Base-by-base conservation (phyloP, 2,329 filamentous ascomycete genomes). In the Sarocladium strictum region DNA sequence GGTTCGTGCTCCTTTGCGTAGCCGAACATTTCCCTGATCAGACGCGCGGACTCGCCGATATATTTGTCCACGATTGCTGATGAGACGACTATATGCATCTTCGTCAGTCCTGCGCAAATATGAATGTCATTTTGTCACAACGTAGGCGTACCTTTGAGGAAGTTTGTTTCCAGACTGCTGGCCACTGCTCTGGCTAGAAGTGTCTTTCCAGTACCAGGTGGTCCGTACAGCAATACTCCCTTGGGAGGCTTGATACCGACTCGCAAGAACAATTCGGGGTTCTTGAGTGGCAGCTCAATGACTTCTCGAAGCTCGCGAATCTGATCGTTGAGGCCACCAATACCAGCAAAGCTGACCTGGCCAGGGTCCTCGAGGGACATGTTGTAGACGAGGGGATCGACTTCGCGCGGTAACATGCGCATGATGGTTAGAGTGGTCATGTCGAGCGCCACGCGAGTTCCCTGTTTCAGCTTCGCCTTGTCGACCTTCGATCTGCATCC, bases 351-450 rank as follows among this genome's bases (percentile, higher is more conserved):
- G 77, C 90, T 97, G 72, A 99, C 87, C 72, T 97, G 93, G 5
- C 94, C 94, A 0, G 94, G 94, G 69, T 99, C 94, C 72, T 99
- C 94, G 64, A 99, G 75, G 19, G 94, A 99, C 94, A 99, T 99
- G 79, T 99, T 99, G 83, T 99, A 99, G 63, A 99, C 94, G 62
- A 99, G 80, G 19, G 94, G 94, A 68, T 99, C 94, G 68, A 99
- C 95, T 77, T 99, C 94, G 71, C 94, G 88, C 57, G 94, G 95
- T 47, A 99, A 81, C 94, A 99, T 99, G 67, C 94, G 90, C 94
- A 99, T 99, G 73, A 99, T 99, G 58, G 94, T 99, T 63, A 99
- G 87, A 19, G 94, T 99, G 53, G 94, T 99, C 94, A 99, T 99
- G 68, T 99, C 94, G 57, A 99, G 86, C 32, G 94, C 93, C 54